A percentile compares a stretch with the other conserved stretches of the same genome.
These are phyloP conservation scores for Sordariomycetes sp. DNA, from an alignment of 2,329 filamentous ascomycete species.

Conservation along the genomic window DNA sequence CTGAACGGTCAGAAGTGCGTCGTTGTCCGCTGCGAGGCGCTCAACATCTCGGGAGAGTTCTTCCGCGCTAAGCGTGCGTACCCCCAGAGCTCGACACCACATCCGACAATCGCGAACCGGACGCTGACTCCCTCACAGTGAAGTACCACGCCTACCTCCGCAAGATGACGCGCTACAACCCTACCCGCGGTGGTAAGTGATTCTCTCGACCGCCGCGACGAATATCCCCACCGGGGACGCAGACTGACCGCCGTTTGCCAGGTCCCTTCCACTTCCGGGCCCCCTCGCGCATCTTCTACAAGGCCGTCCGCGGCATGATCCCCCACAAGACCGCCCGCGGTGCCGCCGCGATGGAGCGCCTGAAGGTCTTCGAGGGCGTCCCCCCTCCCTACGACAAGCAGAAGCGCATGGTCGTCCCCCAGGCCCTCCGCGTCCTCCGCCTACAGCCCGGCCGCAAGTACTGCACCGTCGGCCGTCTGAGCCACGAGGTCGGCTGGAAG, in stretches of 20 bases:
- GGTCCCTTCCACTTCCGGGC: slow-evolving; percentile 99
- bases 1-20: slow-evolving; percentile 99
- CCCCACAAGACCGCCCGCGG: slow-evolving; percentile 99
- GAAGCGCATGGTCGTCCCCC: slow-evolving; percentile 99
- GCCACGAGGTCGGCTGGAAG: slow-evolving; percentile 99
- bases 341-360: slow-evolving; percentile 89
- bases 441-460: slow-evolving; percentile 99
- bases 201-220: slow-evolving; percentile 4
- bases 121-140: slow-evolving; percentile 40
- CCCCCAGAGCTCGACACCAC: not conserved
- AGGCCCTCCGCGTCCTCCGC: slow-evolving; percentile 90
- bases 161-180: slow-evolving; percentile 99
- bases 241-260: slow-evolving; percentile 18
- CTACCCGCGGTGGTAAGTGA: slow-evolving; percentile 84
- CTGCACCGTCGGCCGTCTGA: slow-evolving; percentile 96
- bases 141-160: slow-evolving; percentile 99
- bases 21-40: slow-evolving; percentile 93
- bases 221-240: not conserved
- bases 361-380: slow-evolving; percentile 99
- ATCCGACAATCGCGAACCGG: not conserved
- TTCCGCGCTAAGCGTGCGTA: slow-evolving; percentile 99
- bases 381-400: slow-evolving; percentile 98
- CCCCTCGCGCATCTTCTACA: slow-evolving; percentile 99
- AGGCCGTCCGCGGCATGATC: slow-evolving; percentile 99
- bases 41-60: slow-evolving; percentile 99